Conservation (phyloP, 2,329 filamentous ascomycete genomes). For the Fusarium vanettenii region DNA sequence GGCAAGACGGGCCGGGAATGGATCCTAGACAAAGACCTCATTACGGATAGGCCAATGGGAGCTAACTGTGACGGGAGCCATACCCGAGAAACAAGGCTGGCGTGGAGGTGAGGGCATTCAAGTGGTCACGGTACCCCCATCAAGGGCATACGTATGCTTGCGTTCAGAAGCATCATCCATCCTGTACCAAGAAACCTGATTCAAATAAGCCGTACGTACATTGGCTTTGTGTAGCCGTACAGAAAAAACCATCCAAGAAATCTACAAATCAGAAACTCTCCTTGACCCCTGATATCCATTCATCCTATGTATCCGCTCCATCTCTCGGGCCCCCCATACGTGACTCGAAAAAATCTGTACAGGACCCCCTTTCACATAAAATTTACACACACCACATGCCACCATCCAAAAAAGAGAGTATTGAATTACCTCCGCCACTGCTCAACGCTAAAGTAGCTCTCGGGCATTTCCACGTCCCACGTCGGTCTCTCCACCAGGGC, state of each 20-base stretch:
- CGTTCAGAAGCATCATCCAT: constrained; percentile 2
- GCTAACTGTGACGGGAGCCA: not conserved
- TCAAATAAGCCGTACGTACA: constrained; percentile 27
- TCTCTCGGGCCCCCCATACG: not conserved
- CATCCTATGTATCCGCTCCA: constrained; percentile 10
- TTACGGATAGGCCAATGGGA: not conserved
- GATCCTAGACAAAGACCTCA: not conserved
- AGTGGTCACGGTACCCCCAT: not conserved
- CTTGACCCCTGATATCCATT: constrained; percentile 17
- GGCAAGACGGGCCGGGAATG: not conserved
- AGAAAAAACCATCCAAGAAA: constrained; percentile 34
- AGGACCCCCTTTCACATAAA: not conserved
- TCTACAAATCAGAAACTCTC: constrained; percentile 28
- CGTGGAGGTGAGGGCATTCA: constrained; percentile 6
- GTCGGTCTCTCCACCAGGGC: constrained; percentile 88
- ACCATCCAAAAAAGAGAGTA: not conserved
- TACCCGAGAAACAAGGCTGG: not conserved
- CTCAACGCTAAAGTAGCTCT: constrained; percentile 73
- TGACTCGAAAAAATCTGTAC: constrained; percentile 9
- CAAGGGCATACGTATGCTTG: constrained; percentile 27
- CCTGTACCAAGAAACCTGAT: constrained; percentile 18
- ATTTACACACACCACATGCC: constrained; percentile 4
- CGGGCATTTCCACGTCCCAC: constrained; percentile 83
- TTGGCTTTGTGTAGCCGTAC: constrained; percentile 16
- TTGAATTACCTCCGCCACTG: constrained; percentile 58